Evolutionary conservation across 2,329 filamentous ascomycete genomes (phyloP).

Genomic region (Grosmannia huntii): DNA sequence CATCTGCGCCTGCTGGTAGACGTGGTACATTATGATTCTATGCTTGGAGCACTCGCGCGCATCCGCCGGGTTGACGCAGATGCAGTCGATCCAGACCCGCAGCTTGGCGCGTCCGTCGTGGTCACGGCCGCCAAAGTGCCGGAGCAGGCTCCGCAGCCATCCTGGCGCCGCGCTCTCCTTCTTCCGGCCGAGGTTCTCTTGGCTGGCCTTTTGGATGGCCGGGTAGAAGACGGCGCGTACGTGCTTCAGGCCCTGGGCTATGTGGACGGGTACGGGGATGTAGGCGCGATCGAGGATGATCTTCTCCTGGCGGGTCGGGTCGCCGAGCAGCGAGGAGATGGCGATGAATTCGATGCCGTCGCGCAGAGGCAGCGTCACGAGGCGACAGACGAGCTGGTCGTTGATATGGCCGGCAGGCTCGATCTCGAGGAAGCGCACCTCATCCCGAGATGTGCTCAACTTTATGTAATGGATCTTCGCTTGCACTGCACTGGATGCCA

Average conservation of each 20-base stretch:
- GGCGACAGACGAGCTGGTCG: neutral
- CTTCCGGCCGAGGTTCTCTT: neutral
- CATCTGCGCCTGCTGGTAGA: conserved; percentile 1
- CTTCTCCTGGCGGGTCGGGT: neutral
- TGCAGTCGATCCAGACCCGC: conserved; percentile 1
- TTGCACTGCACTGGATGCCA: neutral
- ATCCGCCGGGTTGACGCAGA: neutral
- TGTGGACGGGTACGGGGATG: neutral
- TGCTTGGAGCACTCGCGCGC: neutral
- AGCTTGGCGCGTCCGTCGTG: neutral
- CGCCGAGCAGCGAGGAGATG: neutral
- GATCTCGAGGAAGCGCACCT: conserved; percentile 1
- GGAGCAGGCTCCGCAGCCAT: neutral
- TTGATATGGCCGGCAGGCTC: neutral
- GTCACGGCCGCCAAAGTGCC: neutral
- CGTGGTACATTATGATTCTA: conserved; percentile 1
- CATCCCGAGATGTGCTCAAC: neutral
- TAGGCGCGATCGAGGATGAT: neutral
- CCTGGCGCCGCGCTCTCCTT: neutral
- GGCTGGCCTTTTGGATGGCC: neutral
- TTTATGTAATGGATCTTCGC: neutral
- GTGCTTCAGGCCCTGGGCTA: neutral
- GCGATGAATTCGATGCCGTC: neutral
- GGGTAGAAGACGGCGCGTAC: conserved; percentile 1
- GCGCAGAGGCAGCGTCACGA: neutral